Evolutionary conservation across 139 green algal species (phyloP).

Genomic region (Chlamydomonas incerta): DNA sequence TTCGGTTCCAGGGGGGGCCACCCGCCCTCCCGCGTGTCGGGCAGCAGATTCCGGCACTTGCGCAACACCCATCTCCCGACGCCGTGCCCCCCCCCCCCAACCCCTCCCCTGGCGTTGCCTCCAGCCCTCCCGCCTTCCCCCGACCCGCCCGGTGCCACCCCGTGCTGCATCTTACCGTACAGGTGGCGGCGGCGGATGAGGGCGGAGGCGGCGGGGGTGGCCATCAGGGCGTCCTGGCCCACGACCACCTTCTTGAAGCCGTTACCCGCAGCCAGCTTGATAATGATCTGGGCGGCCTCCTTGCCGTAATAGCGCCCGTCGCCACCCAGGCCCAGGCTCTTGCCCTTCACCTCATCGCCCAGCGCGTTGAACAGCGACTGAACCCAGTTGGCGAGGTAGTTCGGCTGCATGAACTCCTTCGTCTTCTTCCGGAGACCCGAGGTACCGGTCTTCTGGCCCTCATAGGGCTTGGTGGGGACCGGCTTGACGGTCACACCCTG

Average conservation of each 20-base stretch:
- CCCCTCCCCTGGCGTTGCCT: no score
- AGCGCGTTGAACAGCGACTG: constrained; percentile 93
- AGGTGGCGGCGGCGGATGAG: constrained; percentile 91
- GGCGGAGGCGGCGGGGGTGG: constrained; percentile 96
- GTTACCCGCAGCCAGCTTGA: constrained; percentile 93
- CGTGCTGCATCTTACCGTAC: constrained; percentile 70
- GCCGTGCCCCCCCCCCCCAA: no score
- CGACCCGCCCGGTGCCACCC: no score
- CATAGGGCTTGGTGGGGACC: constrained; percentile 94
- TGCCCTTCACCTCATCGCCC: constrained; percentile 90
- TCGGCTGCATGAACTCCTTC: constrained; percentile 90
- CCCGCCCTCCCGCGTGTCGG: no score
- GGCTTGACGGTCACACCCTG: constrained; percentile 74
- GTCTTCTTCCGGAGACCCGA: constrained; percentile 98
- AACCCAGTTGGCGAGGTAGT: constrained; percentile 99
- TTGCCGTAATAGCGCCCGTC: constrained; percentile 99
- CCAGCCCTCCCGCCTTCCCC: no score
- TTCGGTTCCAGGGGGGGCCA: no score
- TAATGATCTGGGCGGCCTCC: constrained; percentile 96
- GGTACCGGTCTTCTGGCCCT: constrained; percentile 99
- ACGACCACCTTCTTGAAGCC: constrained; percentile 87
- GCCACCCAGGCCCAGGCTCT: constrained; percentile 93
- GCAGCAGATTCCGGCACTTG: no score
- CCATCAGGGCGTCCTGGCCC: constrained; percentile 95
- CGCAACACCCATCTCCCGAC: no score